Evolutionary conservation across 2,329 filamentous ascomycete genomes (phyloP).

Genomic region (Xylogone sp.): DNA sequence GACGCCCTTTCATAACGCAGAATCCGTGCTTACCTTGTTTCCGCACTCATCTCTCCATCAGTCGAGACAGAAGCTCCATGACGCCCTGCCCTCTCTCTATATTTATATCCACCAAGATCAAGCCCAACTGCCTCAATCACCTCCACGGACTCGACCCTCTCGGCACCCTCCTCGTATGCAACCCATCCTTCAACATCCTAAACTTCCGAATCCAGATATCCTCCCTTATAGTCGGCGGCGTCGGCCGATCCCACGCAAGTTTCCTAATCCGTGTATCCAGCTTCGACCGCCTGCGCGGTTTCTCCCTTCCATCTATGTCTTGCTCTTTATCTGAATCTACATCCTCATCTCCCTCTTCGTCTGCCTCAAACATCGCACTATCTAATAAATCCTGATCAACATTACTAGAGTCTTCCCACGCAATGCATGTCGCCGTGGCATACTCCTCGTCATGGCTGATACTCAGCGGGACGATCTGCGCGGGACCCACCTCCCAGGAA

Average conservation of each 20-base stretch:
- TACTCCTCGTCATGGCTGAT: constrained; percentile 89
- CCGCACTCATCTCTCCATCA: no score
- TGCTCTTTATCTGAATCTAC: no score
- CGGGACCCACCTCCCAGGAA: constrained; percentile 23
- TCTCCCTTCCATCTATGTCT: no score
- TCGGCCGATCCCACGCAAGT: neutral
- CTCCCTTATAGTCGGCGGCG: neutral
- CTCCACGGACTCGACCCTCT: neutral
- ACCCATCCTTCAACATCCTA: neutral
- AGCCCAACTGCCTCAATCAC: neutral
- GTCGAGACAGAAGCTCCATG: no score
- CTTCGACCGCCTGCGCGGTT: neutral
- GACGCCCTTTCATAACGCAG: no score
- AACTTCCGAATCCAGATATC: neutral
- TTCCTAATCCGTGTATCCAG: neutral
- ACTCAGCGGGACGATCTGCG: constrained; percentile 64
- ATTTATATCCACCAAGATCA: neutral
- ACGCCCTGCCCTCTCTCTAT: no score
- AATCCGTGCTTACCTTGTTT: no score
- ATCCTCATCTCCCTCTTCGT: no score
- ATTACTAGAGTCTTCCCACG: constrained; percentile 23
- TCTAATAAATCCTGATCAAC: neutral
- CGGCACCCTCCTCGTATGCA: neutral
- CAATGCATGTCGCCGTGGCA: constrained; percentile 67
- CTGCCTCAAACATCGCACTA: no score